phyloP scores from a whole-genome alignment of 495 filamentous ascomycete species.

The Hyaloscypha bicolor region DNA sequence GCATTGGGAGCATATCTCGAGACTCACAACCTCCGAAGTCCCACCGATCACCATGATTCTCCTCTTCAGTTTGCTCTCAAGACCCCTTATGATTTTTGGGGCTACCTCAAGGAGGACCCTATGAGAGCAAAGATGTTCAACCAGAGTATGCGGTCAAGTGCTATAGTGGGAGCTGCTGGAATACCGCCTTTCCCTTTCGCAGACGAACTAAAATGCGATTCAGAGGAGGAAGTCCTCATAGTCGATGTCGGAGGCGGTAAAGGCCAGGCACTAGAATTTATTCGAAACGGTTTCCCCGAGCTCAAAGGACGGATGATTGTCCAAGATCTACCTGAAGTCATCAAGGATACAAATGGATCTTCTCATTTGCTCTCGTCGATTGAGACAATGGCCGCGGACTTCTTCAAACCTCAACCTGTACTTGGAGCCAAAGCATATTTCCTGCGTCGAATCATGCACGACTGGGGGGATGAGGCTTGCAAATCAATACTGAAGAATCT shows the following conservation, averaged over 20 bases:
- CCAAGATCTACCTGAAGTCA: constrained; percentile 52
- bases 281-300: neutral
- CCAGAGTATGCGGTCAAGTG: constrained; percentile 23
- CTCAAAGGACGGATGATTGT: constrained; percentile 42
- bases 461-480: constrained; percentile 33
- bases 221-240: constrained; percentile 20
- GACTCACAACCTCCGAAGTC: constrained; percentile 8
- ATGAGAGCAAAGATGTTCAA: constrained; percentile 23
- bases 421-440: constrained; percentile 41
- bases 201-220: constrained; percentile 6
- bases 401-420: constrained; percentile 52
- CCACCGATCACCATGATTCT: constrained; percentile 8
- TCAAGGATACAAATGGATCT: constrained; percentile 24
- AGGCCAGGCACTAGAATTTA: constrained; percentile 17
- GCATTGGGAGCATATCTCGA: constrained; percentile 7
- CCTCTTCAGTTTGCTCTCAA: constrained; percentile 17
- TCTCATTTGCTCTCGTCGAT: constrained; percentile 36
- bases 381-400: constrained; percentile 46
- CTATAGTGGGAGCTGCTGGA: neutral
- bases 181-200: constrained; percentile 5
- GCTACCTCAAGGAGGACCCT: constrained; percentile 19
- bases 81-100: constrained; percentile 9
- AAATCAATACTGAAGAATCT: constrained; percentile 32
- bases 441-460: constrained; percentile 37
- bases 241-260: constrained; percentile 33